phyloP scores from a whole-genome alignment of 208 protist species.

The Leishmania arabica region DNA sequence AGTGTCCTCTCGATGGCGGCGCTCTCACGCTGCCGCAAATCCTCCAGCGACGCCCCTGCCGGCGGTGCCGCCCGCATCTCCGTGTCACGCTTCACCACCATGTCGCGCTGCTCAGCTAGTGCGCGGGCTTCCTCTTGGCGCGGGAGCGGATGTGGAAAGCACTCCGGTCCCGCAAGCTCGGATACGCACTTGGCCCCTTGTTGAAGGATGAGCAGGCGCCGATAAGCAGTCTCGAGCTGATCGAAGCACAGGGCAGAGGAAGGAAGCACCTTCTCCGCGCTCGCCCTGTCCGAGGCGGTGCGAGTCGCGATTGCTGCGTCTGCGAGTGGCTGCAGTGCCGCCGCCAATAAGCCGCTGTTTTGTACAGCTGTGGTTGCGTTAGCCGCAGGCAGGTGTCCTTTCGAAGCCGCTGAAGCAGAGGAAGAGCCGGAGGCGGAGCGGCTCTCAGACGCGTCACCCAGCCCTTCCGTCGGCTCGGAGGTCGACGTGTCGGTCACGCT shows the following conservation, averaged over 20 bases:
- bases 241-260: slow-evolving; percentile 27
- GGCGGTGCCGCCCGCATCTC: slow-evolving; percentile 36
- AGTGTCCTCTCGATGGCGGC: slow-evolving; percentile 26
- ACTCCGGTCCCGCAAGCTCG: slow-evolving; percentile 15
- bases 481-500: slow-evolving; percentile 15
- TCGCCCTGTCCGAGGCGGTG: not conserved
- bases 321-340: not conserved
- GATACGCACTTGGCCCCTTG: slow-evolving; percentile 23
- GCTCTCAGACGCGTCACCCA: slow-evolving; percentile 3
- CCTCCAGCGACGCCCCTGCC: slow-evolving; percentile 31
- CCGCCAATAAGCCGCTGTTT: not conserved
- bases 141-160: slow-evolving; percentile 46
- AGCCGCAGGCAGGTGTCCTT: not conserved
- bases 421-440: not conserved
- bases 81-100: slow-evolving; percentile 37
- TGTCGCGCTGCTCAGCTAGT: slow-evolving; percentile 44
- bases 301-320: not conserved
- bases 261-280: not conserved
- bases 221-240: slow-evolving; percentile 34
- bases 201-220: slow-evolving; percentile 26
- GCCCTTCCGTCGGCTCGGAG: slow-evolving; percentile 14
- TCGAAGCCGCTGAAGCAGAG: not conserved
- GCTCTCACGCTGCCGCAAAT: slow-evolving; percentile 30
- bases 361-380: slow-evolving; percentile 1
- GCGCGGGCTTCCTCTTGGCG: slow-evolving; percentile 30